A percentile compares a stretch with the other conserved stretches of the same genome.
These are phyloP conservation scores for Actinomucor elegans DNA, from an alignment of 371 early-diverging fungal species.

Conservation along the genomic window DNA sequence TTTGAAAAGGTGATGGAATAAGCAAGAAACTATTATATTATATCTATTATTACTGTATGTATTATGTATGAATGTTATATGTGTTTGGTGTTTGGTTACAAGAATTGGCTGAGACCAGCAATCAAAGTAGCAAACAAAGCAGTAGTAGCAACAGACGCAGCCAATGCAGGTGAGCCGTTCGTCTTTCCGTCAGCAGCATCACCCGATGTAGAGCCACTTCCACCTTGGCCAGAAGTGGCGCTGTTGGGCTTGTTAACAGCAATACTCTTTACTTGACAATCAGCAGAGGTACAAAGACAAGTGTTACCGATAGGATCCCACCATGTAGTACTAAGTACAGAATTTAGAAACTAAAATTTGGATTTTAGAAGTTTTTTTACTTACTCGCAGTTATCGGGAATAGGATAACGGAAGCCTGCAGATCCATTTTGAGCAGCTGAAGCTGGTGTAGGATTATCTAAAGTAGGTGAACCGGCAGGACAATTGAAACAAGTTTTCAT, in stretches of 20 bases:
- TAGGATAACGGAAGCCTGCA: slow-evolving; percentile 44
- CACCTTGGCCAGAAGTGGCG: background rate
- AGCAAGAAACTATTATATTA: too few species aligned
- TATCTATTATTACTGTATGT: too few species aligned
- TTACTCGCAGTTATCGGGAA: slow-evolving; percentile 67
- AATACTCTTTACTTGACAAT: slow-evolving; percentile 49
- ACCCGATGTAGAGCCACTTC: background rate
- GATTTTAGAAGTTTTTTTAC: too few species aligned
- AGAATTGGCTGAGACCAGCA: slow-evolving; percentile 3
- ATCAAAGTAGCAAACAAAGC: slow-evolving; percentile 4
- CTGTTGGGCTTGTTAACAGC: slow-evolving; percentile 25
- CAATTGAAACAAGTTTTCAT: slow-evolving; percentile 72
- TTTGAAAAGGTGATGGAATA: too few species aligned
- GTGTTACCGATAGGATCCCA: slow-evolving; percentile 68
- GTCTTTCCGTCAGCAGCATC: background rate
- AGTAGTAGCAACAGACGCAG: background rate
- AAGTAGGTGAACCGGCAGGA: slow-evolving; percentile 51
- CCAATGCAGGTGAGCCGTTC: background rate
- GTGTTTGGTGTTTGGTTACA: background rate
- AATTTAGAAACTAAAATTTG: too few species aligned
- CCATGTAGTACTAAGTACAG: slow-evolving; percentile 59
- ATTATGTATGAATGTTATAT: too few species aligned
- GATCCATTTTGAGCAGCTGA: slow-evolving; percentile 46
- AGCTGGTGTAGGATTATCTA: slow-evolving; percentile 53
- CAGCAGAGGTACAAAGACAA: slow-evolving; percentile 50